phyloP scores from a whole-genome alignment of 176 grass and related monocot species.

The Oryza australiensis region DNA sequence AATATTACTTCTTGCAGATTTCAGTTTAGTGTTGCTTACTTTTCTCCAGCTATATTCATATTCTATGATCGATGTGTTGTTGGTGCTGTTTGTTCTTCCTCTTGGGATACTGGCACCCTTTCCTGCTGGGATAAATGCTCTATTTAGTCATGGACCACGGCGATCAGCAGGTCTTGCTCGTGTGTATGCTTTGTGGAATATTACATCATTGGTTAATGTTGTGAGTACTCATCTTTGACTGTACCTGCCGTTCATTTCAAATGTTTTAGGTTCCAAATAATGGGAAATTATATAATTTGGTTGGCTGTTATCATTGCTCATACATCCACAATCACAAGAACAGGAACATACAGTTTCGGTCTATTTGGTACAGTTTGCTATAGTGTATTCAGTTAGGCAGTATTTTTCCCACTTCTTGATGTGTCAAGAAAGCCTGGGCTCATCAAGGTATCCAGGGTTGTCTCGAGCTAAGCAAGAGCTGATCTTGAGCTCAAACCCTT shows the following conservation, averaged over 20 bases:
- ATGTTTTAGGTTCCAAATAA: slow-evolving; percentile 9
- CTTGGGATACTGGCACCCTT: slow-evolving; percentile 97
- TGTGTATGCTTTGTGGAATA: slow-evolving; percentile 99
- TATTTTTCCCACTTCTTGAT: background rate
- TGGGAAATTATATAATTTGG: background rate
- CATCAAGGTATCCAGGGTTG: background rate
- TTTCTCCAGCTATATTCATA: slow-evolving; percentile 98
- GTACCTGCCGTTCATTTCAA: background rate
- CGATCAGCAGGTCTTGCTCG: slow-evolving; percentile 94
- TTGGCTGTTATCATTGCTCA: background rate
- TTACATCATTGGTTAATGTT: slow-evolving; percentile 95
- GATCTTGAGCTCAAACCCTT: background rate
- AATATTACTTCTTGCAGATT: slow-evolving; percentile 91
- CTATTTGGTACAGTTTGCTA: background rate
- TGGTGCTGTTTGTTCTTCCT: slow-evolving; percentile 97
- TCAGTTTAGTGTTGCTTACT: slow-evolving; percentile 93
- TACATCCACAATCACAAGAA: slow-evolving; percentile 22
- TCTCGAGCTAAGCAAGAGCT: background rate
- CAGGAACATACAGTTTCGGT: background rate
- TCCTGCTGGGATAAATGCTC: slow-evolving; percentile 98
- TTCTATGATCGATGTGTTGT: slow-evolving; percentile 85
- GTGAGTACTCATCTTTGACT: slow-evolving; percentile 57
- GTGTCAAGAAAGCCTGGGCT: background rate
- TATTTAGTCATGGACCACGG: slow-evolving; percentile 98
- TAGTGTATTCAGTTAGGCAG: background rate